Conservation (phyloP, 495 filamentous ascomycete species). For the Xylaria telfairii region DNA sequence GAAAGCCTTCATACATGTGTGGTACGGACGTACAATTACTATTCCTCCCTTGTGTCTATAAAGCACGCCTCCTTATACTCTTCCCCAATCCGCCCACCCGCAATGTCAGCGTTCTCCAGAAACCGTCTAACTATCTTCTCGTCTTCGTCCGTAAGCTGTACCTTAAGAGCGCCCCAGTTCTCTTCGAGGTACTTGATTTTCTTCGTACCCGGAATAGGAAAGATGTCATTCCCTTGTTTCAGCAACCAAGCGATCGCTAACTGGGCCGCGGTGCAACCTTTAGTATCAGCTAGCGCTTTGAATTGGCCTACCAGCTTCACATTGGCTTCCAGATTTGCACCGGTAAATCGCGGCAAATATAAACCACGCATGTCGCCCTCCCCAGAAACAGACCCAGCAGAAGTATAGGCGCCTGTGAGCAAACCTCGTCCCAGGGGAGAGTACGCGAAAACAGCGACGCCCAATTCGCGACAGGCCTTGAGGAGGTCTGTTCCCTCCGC, state of each 20-base stretch:
- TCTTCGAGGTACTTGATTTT: constrained; percentile 19
- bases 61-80: too few relatives aligned
- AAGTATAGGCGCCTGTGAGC: constrained; percentile 46
- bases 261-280: constrained; percentile 67
- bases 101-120: too few relatives aligned
- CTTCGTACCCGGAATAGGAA: constrained; percentile 18
- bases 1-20: too few relatives aligned
- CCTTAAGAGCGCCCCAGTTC: neutral
- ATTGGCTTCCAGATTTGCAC: constrained; percentile 59
- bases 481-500: too few relatives aligned
- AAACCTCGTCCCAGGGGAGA: neutral
- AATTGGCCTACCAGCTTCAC: constrained; percentile 67
- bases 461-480: too few relatives aligned
- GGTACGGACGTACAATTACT: too few relatives aligned
- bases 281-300: constrained; percentile 64
- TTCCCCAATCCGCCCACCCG: too few relatives aligned
- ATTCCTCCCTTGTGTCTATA: too few relatives aligned
- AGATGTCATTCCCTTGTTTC: constrained; percentile 5
- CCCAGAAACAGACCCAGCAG: neutral
- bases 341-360: neutral
- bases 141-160: neutral
- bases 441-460: too few relatives aligned
- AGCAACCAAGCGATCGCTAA: constrained; percentile 71
- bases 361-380: neutral
- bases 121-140: too few relatives aligned